Evolutionary conservation across 768 basidiomycete genomes (phyloP).

Genomic region (Lactarius psammicola): DNA sequence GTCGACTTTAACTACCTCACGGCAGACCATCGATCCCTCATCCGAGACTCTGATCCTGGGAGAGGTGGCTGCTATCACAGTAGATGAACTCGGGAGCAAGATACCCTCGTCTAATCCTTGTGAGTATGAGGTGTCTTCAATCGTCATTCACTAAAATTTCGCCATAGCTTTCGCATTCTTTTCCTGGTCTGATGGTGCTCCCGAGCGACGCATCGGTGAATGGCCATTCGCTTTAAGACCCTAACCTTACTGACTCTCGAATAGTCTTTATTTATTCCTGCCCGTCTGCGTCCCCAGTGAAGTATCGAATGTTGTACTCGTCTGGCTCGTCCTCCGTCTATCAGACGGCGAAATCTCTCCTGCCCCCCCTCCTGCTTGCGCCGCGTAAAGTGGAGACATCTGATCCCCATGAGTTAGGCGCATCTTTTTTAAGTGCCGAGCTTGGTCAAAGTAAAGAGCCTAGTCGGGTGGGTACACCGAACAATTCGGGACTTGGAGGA

Average conservation of each 20-base stretch:
- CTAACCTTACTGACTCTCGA: constrained; percentile 8
- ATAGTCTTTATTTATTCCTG: constrained; percentile 92
- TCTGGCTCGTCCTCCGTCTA: constrained; percentile 60
- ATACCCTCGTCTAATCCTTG: constrained; percentile 62
- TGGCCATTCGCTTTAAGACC: constrained; percentile 9
- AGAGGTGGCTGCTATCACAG: constrained; percentile 40
- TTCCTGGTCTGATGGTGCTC: constrained; percentile 55
- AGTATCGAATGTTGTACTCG: constrained; percentile 87
- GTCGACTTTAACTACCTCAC: neutral
- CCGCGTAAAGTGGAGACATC: constrained; percentile 80
- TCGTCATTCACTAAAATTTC: constrained; percentile 18
- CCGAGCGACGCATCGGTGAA: constrained; percentile 61
- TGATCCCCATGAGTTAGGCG: constrained; percentile 69
- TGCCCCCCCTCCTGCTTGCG: constrained; percentile 44
- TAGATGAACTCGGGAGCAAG: constrained; percentile 45
- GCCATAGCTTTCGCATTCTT: constrained; percentile 58
- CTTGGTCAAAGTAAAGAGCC: constrained; percentile 41
- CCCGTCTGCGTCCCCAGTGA: constrained; percentile 75
- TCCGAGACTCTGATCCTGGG: constrained; percentile 57
- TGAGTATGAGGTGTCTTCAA: constrained; percentile 31
- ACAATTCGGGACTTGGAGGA: constrained; percentile 35
- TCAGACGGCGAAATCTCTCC: constrained; percentile 52
- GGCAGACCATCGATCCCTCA: constrained; percentile 63
- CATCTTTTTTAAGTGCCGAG: constrained; percentile 57
- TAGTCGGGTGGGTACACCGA: constrained; percentile 28